Evolutionary conservation across 371 early-diverging fungal genomes (phyloP), one percentile per base, ranked within the genome.

Genomic region (Saksenaea oblongispora): DNA sequence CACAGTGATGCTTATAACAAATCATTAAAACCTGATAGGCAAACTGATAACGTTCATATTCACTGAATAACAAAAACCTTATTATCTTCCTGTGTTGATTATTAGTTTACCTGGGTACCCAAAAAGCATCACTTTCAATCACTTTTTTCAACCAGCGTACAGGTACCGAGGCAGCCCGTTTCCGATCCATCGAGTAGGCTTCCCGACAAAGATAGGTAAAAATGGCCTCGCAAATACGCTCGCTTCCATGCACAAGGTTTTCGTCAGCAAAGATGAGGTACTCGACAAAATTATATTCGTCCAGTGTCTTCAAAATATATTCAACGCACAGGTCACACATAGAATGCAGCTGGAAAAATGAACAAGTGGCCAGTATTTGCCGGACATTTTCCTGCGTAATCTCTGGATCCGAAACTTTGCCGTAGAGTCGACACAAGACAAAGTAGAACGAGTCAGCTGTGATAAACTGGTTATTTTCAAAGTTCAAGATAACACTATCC

Each of bases 41-140:
- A 66, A 89, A 85, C 13, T 59, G 56, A 62, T 85, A 88, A 15
- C 90, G 66, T 35, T 87, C 81, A 44, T 74, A 79, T 68, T 90
- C 90, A 59, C 78, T 75, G 35, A 0, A 41, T 15, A n/a, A 22
- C 5, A 4, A 58, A 14, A 31, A n/a, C 11, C 27, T 55, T 11
- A 14, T 55, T 36, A 37, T 28, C n/a, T 54, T 15, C 31, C 13
- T 7, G 58, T 1, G n/a, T n/a, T n/a, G n/a, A n/a, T 47, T 28
- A 11, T 1, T 18, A 69, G 65, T 18, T 71, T 66, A 78, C 82
- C 74, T 82, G 41, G 85, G 84, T 4, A 83, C 86, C 80, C 82
- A 89, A 62, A 90, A 88, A 5, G 86, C 83, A 70, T 90, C 89
- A 59, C 82, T 80, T 51, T 79, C 83, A 36, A 90, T 67, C 1